phyloP scores from a whole-genome alignment of 2,329 filamentous ascomycete genomes.

The Cryphonectria japonica region DNA sequence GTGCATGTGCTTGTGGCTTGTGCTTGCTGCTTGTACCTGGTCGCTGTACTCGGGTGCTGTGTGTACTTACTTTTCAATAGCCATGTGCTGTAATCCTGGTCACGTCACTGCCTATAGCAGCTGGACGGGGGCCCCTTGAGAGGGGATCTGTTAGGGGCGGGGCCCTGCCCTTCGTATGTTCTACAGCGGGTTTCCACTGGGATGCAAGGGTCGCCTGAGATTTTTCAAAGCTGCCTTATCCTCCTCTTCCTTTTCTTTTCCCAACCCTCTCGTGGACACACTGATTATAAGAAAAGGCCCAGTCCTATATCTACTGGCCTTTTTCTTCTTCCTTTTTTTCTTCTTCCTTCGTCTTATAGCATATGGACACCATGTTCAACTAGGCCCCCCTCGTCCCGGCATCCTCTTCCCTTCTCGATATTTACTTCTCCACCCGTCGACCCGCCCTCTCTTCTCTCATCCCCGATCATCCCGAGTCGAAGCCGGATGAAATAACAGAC shows the following conservation, averaged over 20 bases:
- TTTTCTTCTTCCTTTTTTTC: not conserved
- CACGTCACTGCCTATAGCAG: not conserved
- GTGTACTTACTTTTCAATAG: not conserved
- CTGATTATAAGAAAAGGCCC: not conserved
- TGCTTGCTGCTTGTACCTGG: not conserved
- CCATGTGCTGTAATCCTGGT: not conserved
- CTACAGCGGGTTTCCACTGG: not conserved
- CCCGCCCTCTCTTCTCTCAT: not conserved
- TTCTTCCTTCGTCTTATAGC: not conserved
- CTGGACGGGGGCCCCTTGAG: not conserved
- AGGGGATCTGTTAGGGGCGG: not conserved
- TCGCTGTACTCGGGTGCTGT: not conserved
- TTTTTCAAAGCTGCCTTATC: conserved; percentile 2
- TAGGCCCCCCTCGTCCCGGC: not conserved
- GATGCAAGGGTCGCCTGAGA: not conserved
- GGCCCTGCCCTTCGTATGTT: not conserved
- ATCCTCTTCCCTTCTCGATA: not conserved
- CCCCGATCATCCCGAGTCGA: not conserved
- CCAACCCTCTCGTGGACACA: too few species aligned
- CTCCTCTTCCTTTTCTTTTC: not conserved
- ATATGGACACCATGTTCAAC: not conserved
- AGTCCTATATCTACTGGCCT: not conserved
- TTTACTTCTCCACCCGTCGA: not conserved
- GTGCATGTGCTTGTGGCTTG: not conserved
- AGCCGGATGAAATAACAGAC: not conserved